These are phyloP conservation scores for Penicillium crystallinum DNA, from an alignment of 495 filamentous ascomycete species.

Conservation along the genomic window DNA sequence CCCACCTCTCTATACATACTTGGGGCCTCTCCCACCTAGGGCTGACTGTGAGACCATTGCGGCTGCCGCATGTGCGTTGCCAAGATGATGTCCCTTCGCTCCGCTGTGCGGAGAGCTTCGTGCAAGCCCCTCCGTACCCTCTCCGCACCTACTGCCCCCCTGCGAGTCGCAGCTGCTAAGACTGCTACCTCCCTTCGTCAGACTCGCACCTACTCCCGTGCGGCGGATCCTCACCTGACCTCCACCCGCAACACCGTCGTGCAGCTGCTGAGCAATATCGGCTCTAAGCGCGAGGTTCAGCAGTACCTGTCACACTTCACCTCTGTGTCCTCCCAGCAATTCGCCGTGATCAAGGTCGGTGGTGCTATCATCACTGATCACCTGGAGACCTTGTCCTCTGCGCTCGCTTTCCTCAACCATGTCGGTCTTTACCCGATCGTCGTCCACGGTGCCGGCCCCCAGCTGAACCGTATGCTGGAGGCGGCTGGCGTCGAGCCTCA, in stretches of 20 bases:
- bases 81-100: constrained; percentile 48
- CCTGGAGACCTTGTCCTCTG: constrained; percentile 80
- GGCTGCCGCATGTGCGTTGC: constrained; percentile 49
- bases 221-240: constrained; percentile 43
- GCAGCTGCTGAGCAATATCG: constrained; percentile 91
- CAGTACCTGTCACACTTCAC: constrained; percentile 98
- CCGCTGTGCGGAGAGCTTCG: constrained; percentile 49
- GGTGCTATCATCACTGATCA: constrained; percentile 97
- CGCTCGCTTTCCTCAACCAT: constrained; percentile 88
- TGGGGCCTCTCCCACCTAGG: constrained; percentile 16
- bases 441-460: constrained; percentile 92
- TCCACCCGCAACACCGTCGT: constrained; percentile 84
- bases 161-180: constrained; percentile 24
- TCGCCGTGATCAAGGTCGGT: constrained; percentile 98
- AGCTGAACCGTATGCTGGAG: constrained; percentile 90
- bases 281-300: constrained; percentile 94
- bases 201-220: constrained; percentile 43
- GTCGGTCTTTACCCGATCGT: constrained; percentile 95
- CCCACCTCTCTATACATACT: constrained; percentile 4
- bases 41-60: constrained; percentile 24
- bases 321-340: constrained; percentile 94
- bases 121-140: constrained; percentile 43
- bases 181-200: constrained; percentile 25
- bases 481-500: constrained; percentile 90
- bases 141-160: constrained; percentile 39